Base-by-base conservation (phyloP, 768 basidiomycete genomes). In the Fibroporia radiculosa region DNA sequence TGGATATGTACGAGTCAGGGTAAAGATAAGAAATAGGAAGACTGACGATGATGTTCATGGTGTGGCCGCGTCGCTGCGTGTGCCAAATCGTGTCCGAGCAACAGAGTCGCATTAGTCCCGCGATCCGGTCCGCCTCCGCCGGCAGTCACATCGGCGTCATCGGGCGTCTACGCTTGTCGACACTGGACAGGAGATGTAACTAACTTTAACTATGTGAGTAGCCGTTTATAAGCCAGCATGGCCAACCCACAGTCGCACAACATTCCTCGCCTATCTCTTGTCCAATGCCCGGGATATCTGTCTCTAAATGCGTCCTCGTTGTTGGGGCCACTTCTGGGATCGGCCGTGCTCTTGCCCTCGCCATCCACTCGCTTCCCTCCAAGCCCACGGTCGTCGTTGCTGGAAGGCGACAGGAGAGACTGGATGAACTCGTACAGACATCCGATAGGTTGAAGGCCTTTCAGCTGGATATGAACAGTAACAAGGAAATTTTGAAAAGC, bases 11-110 rank as follows among this genome's bases (percentile, higher is more conserved):
- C n/a, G n/a, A n/a, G 14, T 13, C 52, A 52, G 13, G 59, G 18
- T 50, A 46, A 45, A 52, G 32, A 24, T 33, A 42, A 7, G 36
- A 35, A 35, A 10, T 26, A n/a, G 20, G 14, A 18, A 36, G 27
- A 64, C 77, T 61, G 61, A 84, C 85, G 49, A 88, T 82, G 62
- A 88, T 82, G 65, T 88, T 88, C 85, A 88, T 87, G 68, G 59
- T n/a, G n/a, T n/a, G n/a, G n/a, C n/a, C n/a, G n/a, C n/a, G n/a
- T n/a, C n/a, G n/a, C n/a, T n/a, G n/a, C n/a, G n/a, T n/a, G n/a
- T n/a, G n/a, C n/a, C n/a, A n/a, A n/a, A n/a, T n/a, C n/a, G n/a
- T n/a, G n/a, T n/a, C n/a, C n/a, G n/a, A n/a, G n/a, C n/a, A n/a
- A n/a, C n/a, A n/a, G n/a, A n/a, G n/a, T n/a, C n/a, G n/a, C n/a